Conservation (phyloP, 2,329 filamentous ascomycete genomes). For the Chalara sp. region DNA sequence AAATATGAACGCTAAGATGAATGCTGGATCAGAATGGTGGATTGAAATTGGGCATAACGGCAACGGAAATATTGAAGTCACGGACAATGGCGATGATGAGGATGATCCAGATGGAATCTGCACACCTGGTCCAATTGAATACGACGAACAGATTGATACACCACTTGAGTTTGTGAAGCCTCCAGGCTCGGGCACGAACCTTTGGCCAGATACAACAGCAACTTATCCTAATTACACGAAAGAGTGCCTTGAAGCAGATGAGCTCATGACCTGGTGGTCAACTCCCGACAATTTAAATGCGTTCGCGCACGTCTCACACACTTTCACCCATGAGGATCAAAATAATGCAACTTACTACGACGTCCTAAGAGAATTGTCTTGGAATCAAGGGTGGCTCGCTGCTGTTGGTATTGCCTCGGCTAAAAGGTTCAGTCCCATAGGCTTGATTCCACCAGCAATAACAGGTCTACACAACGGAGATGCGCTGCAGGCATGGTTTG, state of each 20-base stretch:
- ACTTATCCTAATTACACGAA: slow-evolving; percentile 19
- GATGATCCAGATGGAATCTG: slow-evolving; percentile 6
- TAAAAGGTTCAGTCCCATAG: slow-evolving; percentile 41
- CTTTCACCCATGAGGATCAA: slow-evolving; percentile 52
- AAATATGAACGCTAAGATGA: slow-evolving; percentile 39
- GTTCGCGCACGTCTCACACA: slow-evolving; percentile 55
- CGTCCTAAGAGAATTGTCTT: slow-evolving; percentile 48
- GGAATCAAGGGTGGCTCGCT: slow-evolving; percentile 52
- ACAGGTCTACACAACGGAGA: slow-evolving; percentile 60
- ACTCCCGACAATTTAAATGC: slow-evolving; percentile 41
- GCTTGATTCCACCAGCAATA: slow-evolving; percentile 56
- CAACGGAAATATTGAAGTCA: slow-evolving; percentile 41
- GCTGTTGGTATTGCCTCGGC: slow-evolving; percentile 42
- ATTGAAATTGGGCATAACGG: slow-evolving; percentile 50
- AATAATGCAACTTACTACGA: slow-evolving; percentile 55
- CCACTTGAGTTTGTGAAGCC: slow-evolving; percentile 39
- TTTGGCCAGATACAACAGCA: slow-evolving; percentile 35
- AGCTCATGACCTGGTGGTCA: slow-evolving; percentile 47
- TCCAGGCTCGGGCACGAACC: slow-evolving; percentile 40
- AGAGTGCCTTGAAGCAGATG: slow-evolving; percentile 41
- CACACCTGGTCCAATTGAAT: slow-evolving; percentile 34
- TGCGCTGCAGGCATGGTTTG: slow-evolving; percentile 50
- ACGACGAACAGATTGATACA: slow-evolving; percentile 37
- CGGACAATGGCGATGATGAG: slow-evolving; percentile 30
- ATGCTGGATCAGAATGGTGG: slow-evolving; percentile 43